phyloP scores from a whole-genome alignment of 31 red algal genomes.

The Endocladia muricata region DNA sequence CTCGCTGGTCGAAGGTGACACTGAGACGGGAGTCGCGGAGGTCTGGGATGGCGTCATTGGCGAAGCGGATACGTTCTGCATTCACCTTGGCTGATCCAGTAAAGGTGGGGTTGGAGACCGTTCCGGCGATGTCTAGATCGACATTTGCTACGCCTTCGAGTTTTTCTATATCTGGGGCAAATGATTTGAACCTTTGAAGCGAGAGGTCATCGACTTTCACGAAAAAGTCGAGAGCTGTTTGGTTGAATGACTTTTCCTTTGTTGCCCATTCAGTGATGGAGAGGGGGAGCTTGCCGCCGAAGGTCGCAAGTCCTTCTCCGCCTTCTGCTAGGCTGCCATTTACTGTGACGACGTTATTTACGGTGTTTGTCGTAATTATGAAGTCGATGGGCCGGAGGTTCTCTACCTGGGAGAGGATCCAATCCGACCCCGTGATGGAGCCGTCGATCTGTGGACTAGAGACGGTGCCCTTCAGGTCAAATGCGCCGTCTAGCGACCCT shows the following conservation, averaged over 20 bases:
- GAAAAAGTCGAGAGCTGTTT: not conserved
- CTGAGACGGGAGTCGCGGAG: not conserved
- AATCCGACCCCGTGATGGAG: no score
- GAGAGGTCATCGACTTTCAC: not conserved
- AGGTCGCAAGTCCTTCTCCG: not conserved
- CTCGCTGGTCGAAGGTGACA: not conserved
- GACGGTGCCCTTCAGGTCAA: no score
- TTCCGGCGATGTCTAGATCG: not conserved
- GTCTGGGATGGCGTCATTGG: not conserved
- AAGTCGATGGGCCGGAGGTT: slow-evolving; percentile 1
- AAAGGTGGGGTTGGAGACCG: slow-evolving; percentile 4
- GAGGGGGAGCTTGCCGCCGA: slow-evolving; percentile 13
- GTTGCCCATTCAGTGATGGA: not conserved
- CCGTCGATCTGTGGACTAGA: no score
- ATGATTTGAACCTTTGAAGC: not conserved
- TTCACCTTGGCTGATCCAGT: not conserved
- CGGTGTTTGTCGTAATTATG: not conserved
- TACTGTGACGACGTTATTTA: not conserved
- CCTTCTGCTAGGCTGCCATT: not conserved
- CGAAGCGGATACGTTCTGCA: not conserved
- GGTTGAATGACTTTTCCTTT: not conserved
- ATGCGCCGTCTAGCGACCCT: no score
- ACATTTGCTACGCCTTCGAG: not conserved
- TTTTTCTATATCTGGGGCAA: not conserved
- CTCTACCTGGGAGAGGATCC: no score